Evolutionary conservation across 1,284 basidiomycete species (phyloP).

Genomic region (Prillingera fragicola): DNA sequence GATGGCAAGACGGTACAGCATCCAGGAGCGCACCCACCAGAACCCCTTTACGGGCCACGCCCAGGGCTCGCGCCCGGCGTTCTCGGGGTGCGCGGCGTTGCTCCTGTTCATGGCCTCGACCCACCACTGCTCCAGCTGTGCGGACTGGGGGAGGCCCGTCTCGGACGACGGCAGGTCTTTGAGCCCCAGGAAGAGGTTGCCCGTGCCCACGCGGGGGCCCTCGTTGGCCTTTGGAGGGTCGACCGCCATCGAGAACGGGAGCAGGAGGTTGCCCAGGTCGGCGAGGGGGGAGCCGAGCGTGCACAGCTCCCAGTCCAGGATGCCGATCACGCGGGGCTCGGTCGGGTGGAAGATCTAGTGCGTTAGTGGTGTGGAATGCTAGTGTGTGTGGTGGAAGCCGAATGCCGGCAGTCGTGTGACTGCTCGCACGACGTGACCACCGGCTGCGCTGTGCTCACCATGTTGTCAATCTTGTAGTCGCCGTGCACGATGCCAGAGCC

Average conservation of each 20-base stretch:
- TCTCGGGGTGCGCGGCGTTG: conserved; percentile 20
- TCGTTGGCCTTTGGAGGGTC: no score
- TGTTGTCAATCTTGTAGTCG: conserved; percentile 94
- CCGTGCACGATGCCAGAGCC: conserved; percentile 71
- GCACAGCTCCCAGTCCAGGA: conserved; percentile 94
- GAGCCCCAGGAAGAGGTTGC: conserved; percentile 51
- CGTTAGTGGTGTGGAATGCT: neutral
- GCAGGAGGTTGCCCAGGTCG: conserved; percentile 69
- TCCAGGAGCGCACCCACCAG: conserved; percentile 39
- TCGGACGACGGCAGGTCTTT: conserved; percentile 56
- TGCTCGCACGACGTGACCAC: neutral
- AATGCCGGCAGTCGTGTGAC: neutral
- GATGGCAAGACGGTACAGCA: conserved; percentile 61
- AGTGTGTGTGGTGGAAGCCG: neutral
- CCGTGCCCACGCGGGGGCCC: conserved; percentile 2
- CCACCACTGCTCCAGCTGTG: conserved; percentile 60
- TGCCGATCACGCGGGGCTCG: conserved; percentile 85
- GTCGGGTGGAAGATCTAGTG: conserved; percentile 75
- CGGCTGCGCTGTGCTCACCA: conserved; percentile 50
- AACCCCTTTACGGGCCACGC: conserved; percentile 36
- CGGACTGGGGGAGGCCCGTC: conserved; percentile 61
- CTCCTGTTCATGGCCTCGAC: conserved; percentile 42
- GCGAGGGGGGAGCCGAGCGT: conserved; percentile 84
- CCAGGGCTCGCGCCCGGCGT: conserved; percentile 22
- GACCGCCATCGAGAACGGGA: neutral